Base-by-base conservation (phyloP, 306 rosid genomes). In the Dryas alaskensis region DNA sequence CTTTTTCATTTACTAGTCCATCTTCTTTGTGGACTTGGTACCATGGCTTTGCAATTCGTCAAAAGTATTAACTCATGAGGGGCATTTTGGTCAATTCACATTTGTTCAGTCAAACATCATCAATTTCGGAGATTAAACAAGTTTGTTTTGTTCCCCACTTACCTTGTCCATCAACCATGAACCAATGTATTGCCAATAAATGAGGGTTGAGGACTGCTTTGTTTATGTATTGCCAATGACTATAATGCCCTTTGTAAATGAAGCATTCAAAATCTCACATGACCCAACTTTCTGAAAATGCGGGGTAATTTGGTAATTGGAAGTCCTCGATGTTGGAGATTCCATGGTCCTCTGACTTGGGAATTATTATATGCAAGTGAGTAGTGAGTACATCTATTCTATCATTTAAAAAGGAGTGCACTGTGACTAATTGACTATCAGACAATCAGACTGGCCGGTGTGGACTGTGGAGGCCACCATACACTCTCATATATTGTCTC, bases 81-180 rank as follows among this genome's bases (percentile, higher is more conserved):
- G 83, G 69, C 81, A 75, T 60, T 78, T 64, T 72, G 53, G 84
- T 59, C 3, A 77, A 51, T 79, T 69, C 16, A 2, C 27, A 51
- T 7, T 58, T 31, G 2, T 2, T 31, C 37, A 70, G 82, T 83
- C 83, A 82, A 84, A 87, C 82, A 75, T 86, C 89, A 86, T 84
- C 85, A 63, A 76, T 77, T 82, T 87, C 66, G 85, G 88, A 80
- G 85, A 82, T 86, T 81, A 25, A 19, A 45, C 8, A 82, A 86
- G 82, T 3, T 8, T 13, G 4, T 27, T 8, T 78, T 85, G 91
- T 76, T 81, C 85, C 88, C 93, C 91, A 85, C 91, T 86, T 72
- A 60, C 69, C 66, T 65, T 78, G 70, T 69, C 83, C 80, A 16
- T 4, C 1, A 19, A 12, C 55, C 40, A 58, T 3, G 5, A 31